Conservation (phyloP, 2,329 filamentous ascomycete species). For the Xylaria sp. region DNA sequence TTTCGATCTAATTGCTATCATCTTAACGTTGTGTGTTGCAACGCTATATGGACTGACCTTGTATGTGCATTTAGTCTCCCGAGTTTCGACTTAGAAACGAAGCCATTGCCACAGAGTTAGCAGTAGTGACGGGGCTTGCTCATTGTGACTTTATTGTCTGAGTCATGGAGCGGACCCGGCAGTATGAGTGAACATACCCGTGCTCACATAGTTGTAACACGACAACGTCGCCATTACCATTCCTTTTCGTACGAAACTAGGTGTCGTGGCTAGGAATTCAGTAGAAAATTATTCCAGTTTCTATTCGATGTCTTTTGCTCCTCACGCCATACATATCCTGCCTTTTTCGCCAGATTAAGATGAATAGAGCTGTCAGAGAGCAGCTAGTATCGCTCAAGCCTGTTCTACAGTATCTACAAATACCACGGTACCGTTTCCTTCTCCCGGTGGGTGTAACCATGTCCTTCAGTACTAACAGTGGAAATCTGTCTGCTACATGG, state of each 20-base stretch:
- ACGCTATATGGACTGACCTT: too few species aligned
- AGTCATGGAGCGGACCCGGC: too few species aligned
- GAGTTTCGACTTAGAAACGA: not conserved
- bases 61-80: not conserved
- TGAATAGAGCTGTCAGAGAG: conserved; percentile 13
- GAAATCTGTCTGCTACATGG: not conserved
- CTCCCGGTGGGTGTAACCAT: not conserved
- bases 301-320: conserved; percentile 14
- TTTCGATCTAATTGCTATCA: too few species aligned
- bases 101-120: not conserved
- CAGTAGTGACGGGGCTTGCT: not conserved
- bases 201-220: not conserved
- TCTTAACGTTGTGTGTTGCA: too few species aligned
- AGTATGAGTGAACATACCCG: not conserved
- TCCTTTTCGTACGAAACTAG: not conserved
- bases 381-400: conserved; percentile 8
- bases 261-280: not conserved
- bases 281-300: conserved; percentile 14
- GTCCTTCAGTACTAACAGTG: not conserved
- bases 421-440: not conserved
- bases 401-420: conserved; percentile 18
- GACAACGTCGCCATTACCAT: not conserved
- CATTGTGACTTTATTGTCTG: too few species aligned
- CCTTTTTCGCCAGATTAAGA: conserved; percentile 13
- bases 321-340: conserved; percentile 16